phyloP scores from a whole-genome alignment of 495 filamentous ascomycete species.

The Aspergillus mulundensis region DNA sequence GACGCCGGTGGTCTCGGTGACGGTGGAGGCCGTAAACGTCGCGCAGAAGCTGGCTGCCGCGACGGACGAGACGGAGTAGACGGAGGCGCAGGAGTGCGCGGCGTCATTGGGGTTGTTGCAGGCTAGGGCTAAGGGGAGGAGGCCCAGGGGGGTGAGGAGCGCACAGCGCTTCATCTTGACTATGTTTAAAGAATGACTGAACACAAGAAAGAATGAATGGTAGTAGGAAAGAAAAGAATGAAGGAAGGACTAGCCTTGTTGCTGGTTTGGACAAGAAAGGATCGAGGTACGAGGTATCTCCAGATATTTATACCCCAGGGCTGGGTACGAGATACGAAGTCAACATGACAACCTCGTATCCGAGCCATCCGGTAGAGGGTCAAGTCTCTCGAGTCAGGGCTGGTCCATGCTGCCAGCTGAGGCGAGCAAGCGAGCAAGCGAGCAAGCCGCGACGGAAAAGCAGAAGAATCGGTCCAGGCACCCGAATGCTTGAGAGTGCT shows the following conservation, averaged over 20 bases:
- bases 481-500: not conserved
- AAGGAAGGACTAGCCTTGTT: not conserved
- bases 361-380: not conserved
- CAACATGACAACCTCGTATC: not conserved
- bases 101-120: constrained; percentile 23
- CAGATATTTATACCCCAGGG: not conserved
- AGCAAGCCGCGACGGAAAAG: not conserved
- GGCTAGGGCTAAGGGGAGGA: constrained; percentile 26
- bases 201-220: constrained; percentile 8
- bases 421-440: not conserved
- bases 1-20: constrained; percentile 25
- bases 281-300: not conserved
- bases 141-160: constrained; percentile 21
- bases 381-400: not conserved
- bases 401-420: not conserved
- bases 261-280: not conserved
- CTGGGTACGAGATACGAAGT: not conserved
- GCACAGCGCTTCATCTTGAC: constrained; percentile 28
- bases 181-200: constrained; percentile 27
- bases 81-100: constrained; percentile 26
- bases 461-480: not conserved
- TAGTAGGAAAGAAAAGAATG: not conserved
- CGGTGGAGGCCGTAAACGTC: constrained; percentile 26
- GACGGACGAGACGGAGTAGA: constrained; percentile 26
- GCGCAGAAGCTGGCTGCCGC: constrained; percentile 27